Conservation (phyloP, 2,329 filamentous ascomycete genomes). For the Leptosphaerulina australis region DNA sequence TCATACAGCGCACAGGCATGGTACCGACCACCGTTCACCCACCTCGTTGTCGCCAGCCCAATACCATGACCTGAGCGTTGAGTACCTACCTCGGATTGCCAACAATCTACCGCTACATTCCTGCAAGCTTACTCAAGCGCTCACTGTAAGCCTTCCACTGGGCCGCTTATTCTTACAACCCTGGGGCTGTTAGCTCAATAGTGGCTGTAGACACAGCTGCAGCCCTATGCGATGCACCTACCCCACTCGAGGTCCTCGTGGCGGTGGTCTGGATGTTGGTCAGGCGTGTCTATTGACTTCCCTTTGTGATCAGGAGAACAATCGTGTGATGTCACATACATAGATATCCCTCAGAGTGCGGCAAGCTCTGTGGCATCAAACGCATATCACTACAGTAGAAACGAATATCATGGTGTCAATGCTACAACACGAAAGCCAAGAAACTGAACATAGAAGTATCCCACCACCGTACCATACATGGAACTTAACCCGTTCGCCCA, state of each 20-base stretch:
- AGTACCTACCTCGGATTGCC: not conserved
- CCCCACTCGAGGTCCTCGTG: constrained; percentile 11
- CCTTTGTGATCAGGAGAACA: not conserved
- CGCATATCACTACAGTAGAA: not conserved
- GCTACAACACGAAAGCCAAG: not conserved
- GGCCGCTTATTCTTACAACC: constrained; percentile 7
- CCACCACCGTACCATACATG: no score
- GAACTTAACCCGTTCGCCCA: not conserved
- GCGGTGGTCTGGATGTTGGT: constrained; percentile 7
- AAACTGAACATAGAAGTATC: no score
- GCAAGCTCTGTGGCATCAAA: not conserved
- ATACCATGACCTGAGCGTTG: not conserved
- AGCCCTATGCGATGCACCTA: constrained; percentile 19
- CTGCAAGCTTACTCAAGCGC: not conserved
- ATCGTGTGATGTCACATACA: not conserved
- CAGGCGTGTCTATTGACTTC: not conserved
- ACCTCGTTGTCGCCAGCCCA: not conserved
- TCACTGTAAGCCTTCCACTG: constrained; percentile 2
- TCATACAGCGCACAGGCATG: constrained; percentile 3
- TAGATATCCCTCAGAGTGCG: not conserved
- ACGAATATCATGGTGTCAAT: no score
- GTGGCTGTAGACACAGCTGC: constrained; percentile 1
- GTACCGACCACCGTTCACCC: constrained; percentile 8
- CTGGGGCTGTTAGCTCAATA: constrained; percentile 13
- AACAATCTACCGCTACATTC: not conserved